Evolutionary conservation across 495 filamentous ascomycete genomes (phyloP).

Genomic region (Niebla homalea): DNA sequence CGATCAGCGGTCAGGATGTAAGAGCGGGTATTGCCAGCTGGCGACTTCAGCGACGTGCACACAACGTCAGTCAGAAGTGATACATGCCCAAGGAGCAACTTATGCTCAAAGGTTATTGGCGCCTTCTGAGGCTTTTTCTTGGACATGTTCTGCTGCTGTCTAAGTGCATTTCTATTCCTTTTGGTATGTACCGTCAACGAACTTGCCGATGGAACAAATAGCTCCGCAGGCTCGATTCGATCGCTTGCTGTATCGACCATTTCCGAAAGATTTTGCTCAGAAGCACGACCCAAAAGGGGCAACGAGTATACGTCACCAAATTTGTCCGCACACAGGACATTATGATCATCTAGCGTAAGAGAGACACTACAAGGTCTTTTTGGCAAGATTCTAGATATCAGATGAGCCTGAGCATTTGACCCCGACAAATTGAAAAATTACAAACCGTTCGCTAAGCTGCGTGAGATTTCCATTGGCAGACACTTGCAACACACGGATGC

Average conservation of each 20-base stretch:
- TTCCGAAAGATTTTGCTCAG: neutral
- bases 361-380: slow-evolving; percentile 70
- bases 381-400: slow-evolving; percentile 55
- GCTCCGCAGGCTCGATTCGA: slow-evolving; percentile 6
- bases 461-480: slow-evolving; percentile 44
- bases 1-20: slow-evolving; percentile 86
- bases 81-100: slow-evolving; percentile 78
- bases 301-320: slow-evolving; percentile 90
- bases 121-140: slow-evolving; percentile 29
- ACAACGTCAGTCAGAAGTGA: slow-evolving; percentile 74
- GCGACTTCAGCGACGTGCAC: slow-evolving; percentile 26
- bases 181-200: slow-evolving; percentile 69
- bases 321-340: slow-evolving; percentile 76
- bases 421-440: neutral
- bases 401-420: slow-evolving; percentile 5
- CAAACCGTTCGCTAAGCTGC: slow-evolving; percentile 61
- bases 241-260: neutral
- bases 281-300: slow-evolving; percentile 42
- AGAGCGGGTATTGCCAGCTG: slow-evolving; percentile 22
- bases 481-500: slow-evolving; percentile 65
- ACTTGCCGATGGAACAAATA: slow-evolving; percentile 48
- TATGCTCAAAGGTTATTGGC: slow-evolving; percentile 46
- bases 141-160: slow-evolving; percentile 50
- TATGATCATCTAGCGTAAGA: slow-evolving; percentile 51
- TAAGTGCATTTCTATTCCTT: slow-evolving; percentile 60